Evolutionary conservation across 148 eudicot species (phyloP), one percentile per base, ranked within the genome.

Genomic region (Camellia sinensis): DNA sequence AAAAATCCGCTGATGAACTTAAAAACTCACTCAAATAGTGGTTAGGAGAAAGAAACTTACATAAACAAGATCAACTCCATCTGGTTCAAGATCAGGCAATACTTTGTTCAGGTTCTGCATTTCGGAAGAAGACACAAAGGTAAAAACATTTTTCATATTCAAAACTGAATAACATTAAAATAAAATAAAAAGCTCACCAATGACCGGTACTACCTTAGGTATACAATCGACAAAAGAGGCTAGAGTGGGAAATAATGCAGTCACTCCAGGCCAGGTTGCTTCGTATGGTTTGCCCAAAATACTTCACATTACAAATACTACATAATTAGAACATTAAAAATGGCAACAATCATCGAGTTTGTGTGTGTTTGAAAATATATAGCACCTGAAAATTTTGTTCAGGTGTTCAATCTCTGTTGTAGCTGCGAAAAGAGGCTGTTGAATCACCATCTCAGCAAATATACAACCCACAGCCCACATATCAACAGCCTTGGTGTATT

Each of bases 391-490:
- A 13, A 69, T 69, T 18, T 14, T 0, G 73, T 41, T 13, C 53
- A n/a, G 0, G 18, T 6, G 73, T 5, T 44, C 13, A 45, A 3
- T 14, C 3, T 66, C 22, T 13, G 12, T 17, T 44, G 7, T 2
- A 3, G 18, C 73, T 0, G 19, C 4, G 54, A 70, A 44, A 5
- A 45, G 54, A 70, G 52, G 52, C 0, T 18, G 3, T 22, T 6
- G 22, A 22, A 6, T 44, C 2, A 13, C 5, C 73, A 70, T 45
- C 52, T 70, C 73, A 46, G 53, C 52, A 45, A 70, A 70, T 44
- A 45, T 70, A 17, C 52, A 44, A 43, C 73, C 73, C 52, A 70
- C 73, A 69, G 73, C 15, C 73, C 73, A 70, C 22, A 70, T 7
- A 45, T 70, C 73, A 44, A 45, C 56, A 14, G 21, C 12, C 18